Base-by-base conservation (phyloP, 2,329 filamentous ascomycete genomes). In the Aschersonia sp. region DNA sequence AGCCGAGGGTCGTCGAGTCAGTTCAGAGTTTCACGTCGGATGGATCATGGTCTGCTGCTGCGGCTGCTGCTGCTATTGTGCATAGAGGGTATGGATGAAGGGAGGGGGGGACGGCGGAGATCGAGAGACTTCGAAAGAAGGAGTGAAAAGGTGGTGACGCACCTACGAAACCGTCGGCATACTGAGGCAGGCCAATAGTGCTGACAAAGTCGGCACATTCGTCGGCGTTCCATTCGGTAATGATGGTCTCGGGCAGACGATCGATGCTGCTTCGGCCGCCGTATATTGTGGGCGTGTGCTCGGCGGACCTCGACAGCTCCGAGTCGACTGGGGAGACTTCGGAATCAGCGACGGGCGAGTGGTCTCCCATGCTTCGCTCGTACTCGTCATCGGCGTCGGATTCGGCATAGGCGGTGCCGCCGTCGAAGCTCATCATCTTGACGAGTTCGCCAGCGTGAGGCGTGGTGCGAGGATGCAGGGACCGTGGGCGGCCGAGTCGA, bases 161-260 rank as follows among this genome's bases (percentile, higher is more conserved):
- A 94, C 88, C 87, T 65, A 92, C 71, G 62, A 95, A 94, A 29
- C 73, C 73, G 59, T 88, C 81, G 49, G 84, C 81, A 66, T 95
- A 95, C 62, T 94, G 86, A 54, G 79, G 73, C 57, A 95, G 68
- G 35, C 87, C 87, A 57, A 95, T 76, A 51, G 79, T 81, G 48
- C 79, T 76, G 55, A 95, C 77, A 60, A 94, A 97, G 58, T 94
- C 87, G 54, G 87, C 87, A 66, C 86, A 89, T 66, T 97, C 87
- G 50, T 94, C 87, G 12, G 80, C 82, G 2, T 81, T 82, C 85
- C 85, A 92, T 57, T 87, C 81, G 32, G 80, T 80, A 55, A 90
- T 84, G 59, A 84, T 77, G 44, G 83, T 84, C 58, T 84, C 81
- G 55, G 84, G 84, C 54, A 85, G 71, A 47, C 76, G 70, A 62